Evolutionary conservation across 2,329 filamentous ascomycete genomes (phyloP), one percentile per base, ranked within the genome.

Genomic region (Botryosphaeria agaves): DNA sequence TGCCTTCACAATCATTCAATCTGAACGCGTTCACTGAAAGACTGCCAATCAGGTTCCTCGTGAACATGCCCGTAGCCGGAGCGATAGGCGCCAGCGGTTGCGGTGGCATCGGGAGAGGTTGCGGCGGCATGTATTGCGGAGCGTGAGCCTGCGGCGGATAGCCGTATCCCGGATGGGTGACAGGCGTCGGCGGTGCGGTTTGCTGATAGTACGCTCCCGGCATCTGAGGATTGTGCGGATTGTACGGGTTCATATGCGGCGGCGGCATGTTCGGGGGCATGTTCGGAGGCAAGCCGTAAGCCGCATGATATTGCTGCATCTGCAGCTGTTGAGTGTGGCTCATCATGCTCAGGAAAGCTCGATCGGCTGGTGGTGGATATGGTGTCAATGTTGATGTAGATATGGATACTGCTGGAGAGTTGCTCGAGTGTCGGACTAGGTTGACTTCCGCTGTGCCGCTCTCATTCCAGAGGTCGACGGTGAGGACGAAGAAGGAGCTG

Each of bases 1-100:
- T 80, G 39, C 82, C 76, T 11, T 79, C 62, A 1, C 74, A 70
- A 41, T 95, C 85, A 2, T 71, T 75, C 31, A 95, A 65, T 18
- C 77, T 72, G 47, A 85, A 87, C 2, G 87, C 87, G 45, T 85
- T 93, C 18, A 85, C 84, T 5, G 82, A 76, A 30, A 93, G 62
- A 50, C 81, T 92, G 2, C 89, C 89, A 38, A 98, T 95, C 7
- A 98, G 67, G 46, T 95, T 98, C 31, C 87, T 66, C 0, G 85
- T 94, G 48, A 87, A 93, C 82, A 92, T 91, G 33, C 81, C 82
- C 21, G 74, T 73, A 21, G 35, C 55, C 32, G 5, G 47, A 41
- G 29, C 51, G 41, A 21, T 56, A 52, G 30, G 57, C 46, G 32
- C 28, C 18, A 32, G 29, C 15, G 30, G 14, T 24, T 27, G 4